These are phyloP conservation scores for Candolleomyces efflorescens DNA, from an alignment of 768 basidiomycete species.

Conservation along the genomic window DNA sequence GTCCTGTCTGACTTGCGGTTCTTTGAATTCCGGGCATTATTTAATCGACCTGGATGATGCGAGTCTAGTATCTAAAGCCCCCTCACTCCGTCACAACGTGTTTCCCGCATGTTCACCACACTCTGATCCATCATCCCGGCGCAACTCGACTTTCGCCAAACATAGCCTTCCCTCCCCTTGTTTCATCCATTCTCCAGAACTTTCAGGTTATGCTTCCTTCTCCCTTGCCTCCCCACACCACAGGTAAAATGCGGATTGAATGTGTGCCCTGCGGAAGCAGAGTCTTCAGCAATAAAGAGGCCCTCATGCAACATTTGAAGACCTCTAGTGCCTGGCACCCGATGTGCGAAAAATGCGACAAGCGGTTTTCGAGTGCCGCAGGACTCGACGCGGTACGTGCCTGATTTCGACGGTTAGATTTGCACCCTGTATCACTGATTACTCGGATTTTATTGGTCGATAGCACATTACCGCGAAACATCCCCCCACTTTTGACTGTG, in stretches of 20 bases:
- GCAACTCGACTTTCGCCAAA: no score
- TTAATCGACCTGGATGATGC: no score
- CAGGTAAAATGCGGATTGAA: not conserved
- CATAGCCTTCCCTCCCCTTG: no score
- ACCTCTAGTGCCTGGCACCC: conserved; percentile 32
- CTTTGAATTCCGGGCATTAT: no score
- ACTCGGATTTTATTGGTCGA: conserved; percentile 1
- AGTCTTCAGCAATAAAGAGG: conserved; percentile 31
- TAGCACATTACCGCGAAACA: conserved; percentile 40
- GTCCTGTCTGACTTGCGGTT: no score
- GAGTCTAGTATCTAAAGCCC: no score
- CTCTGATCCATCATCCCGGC: no score
- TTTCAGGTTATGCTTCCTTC: not conserved
- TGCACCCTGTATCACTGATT: not conserved
- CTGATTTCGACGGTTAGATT: not conserved
- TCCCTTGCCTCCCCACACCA: not conserved
- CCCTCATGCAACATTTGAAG: conserved; percentile 34
- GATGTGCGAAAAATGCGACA: conserved; percentile 29
- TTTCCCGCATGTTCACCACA: no score
- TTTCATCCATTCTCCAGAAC: not conserved
- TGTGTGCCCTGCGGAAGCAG: conserved; percentile 34
- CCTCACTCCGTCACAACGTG: no score
- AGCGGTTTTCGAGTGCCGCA: conserved; percentile 29
- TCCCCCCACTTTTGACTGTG: conserved; percentile 39
- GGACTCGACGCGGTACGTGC: conserved; percentile 34